Conservation (phyloP, 106 monocot species). For the Phalaenopsis aphrodite region DNA sequence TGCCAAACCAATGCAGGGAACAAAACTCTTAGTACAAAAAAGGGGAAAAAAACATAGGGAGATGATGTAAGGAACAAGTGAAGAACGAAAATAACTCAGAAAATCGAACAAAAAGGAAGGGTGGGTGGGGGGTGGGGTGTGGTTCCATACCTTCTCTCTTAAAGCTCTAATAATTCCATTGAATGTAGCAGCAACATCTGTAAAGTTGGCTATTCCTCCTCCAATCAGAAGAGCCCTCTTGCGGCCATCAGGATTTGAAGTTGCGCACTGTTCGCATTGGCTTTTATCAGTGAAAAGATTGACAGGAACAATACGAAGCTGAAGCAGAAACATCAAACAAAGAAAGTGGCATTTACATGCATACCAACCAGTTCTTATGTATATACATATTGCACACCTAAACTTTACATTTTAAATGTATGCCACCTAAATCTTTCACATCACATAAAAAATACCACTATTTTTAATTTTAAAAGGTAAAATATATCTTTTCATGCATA, state of each 20-base stretch:
- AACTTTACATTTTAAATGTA: no score
- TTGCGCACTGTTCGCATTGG: conserved; percentile 57
- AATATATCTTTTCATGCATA: no score
- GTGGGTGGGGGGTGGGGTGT: background rate
- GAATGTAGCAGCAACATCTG: conserved; percentile 91
- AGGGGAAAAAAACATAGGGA: background rate
- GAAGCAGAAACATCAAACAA: background rate
- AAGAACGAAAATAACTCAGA: background rate
- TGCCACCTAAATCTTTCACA: no score
- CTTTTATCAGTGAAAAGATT: background rate
- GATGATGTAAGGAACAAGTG: background rate
- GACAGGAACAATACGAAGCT: background rate
- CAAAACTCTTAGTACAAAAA: background rate
- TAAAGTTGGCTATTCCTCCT: conserved; percentile 98
- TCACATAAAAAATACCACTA: no score
- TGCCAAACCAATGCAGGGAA: conserved; percentile 7
- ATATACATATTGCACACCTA: no score
- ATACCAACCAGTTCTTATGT: no score
- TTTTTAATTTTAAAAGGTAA: no score
- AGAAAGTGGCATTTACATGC: background rate
- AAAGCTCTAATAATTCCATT: conserved; percentile 86
- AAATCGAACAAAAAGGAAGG: background rate
- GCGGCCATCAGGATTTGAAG: conserved; percentile 82
- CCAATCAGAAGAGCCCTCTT: conserved; percentile 94
- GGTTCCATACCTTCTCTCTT: conserved; percentile 62